Percentiles rank a stretch among this genome's conserved stretches.
Evolutionary conservation across 768 basidiomycete species (phyloP).

Genomic region (Clitopilus hobsonii): DNA sequence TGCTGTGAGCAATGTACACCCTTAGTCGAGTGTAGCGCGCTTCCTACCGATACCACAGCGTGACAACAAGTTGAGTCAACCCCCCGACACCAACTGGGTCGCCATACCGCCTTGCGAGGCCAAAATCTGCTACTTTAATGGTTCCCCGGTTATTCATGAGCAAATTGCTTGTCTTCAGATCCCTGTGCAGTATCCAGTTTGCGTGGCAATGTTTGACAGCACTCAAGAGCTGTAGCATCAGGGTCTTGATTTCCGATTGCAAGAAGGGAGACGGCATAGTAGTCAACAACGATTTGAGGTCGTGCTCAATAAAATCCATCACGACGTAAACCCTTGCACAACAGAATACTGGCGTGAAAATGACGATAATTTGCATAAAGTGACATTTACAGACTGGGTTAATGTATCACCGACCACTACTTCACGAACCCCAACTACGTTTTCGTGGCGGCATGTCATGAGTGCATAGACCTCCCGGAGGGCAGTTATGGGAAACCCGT

Average conservation of each 20-base stretch:
- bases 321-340: slow-evolving; percentile 89
- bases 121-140: slow-evolving; percentile 98
- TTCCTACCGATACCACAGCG: slow-evolving; percentile 93
- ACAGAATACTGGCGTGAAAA: not conserved
- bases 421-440: slow-evolving; percentile 95
- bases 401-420: slow-evolving; percentile 98
- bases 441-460: slow-evolving; percentile 91
- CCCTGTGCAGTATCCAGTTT: slow-evolving; percentile 97
- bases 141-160: slow-evolving; percentile 99
- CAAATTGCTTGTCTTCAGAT: slow-evolving; percentile 95
- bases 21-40: slow-evolving; percentile 4
- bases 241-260: slow-evolving; percentile 96
- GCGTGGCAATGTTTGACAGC: slow-evolving; percentile 92
- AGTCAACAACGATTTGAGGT: slow-evolving; percentile 92
- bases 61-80: slow-evolving; percentile 97
- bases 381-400: slow-evolving; percentile 80
- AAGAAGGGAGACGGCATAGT: slow-evolving; percentile 96
- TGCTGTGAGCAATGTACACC: not conserved
- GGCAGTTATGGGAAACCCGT: slow-evolving; percentile 97
- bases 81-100: slow-evolving; percentile 96
- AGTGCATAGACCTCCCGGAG: slow-evolving; percentile 94
- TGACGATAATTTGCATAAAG: slow-evolving; percentile 13
- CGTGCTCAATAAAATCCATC: slow-evolving; percentile 99
- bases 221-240: slow-evolving; percentile 89
- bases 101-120: slow-evolving; percentile 91